phyloP scores from a whole-genome alignment of 768 basidiomycete species.

The Leccinum variicolor region DNA sequence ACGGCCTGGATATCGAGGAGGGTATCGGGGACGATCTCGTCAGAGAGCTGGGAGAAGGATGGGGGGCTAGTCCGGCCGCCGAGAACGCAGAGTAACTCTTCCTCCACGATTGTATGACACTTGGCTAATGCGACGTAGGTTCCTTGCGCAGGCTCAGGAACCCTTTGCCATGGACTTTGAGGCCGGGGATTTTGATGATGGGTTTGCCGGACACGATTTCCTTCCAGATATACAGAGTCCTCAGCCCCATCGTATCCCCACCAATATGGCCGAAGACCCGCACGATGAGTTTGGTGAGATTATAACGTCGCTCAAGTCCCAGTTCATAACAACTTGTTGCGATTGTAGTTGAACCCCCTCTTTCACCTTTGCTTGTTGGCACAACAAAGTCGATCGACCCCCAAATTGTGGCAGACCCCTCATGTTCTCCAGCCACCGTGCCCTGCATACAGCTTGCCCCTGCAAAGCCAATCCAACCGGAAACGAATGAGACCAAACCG shows the following conservation, averaged over 20 bases:
- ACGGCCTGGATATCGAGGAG: slow-evolving; percentile 54
- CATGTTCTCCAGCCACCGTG: slow-evolving; percentile 4
- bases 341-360: slow-evolving; percentile 3
- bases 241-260: not conserved
- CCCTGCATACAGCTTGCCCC: not conserved
- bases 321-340: not conserved
- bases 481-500: not conserved
- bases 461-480: not conserved
- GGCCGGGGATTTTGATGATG: slow-evolving; percentile 25
- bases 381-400: slow-evolving; percentile 4
- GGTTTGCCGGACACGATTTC: slow-evolving; percentile 8
- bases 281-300: slow-evolving; percentile 7
- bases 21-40: slow-evolving; percentile 74
- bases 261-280: not conserved
- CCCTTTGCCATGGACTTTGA: slow-evolving; percentile 13
- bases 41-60: slow-evolving; percentile 68
- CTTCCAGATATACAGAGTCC: not conserved
- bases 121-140: slow-evolving; percentile 15
- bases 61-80: slow-evolving; percentile 38
- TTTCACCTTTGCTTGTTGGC: slow-evolving; percentile 1
- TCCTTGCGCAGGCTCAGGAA: slow-evolving; percentile 17
- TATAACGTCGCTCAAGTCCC: not conserved
- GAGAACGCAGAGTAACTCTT: slow-evolving; percentile 16
- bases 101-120: not conserved
- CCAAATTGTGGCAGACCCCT: not conserved